Percentiles rank a stretch among this genome's conserved stretches.
Conservation (phyloP, 2,329 filamentous ascomycete species). For the Diaporthe ampelina region DNA sequence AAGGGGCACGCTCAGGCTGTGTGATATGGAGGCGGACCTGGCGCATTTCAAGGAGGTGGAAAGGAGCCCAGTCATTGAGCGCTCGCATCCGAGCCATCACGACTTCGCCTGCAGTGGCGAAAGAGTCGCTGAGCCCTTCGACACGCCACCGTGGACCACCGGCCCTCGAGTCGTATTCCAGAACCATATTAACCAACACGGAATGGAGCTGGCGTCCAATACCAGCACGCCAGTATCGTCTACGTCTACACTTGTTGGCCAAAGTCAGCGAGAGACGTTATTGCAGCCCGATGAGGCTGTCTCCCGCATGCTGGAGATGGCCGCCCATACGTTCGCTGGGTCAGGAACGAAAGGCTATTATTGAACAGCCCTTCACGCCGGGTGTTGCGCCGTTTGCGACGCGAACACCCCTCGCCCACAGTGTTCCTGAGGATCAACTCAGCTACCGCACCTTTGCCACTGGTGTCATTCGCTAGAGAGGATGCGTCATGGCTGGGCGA, state of each 20-base stretch:
- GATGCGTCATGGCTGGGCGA: background rate
- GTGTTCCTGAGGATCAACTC: background rate
- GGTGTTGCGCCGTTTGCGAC: background rate
- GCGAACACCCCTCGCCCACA: background rate
- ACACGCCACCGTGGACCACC: conserved; percentile 28
- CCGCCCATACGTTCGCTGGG: conserved; percentile 31
- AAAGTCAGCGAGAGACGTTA: conserved; percentile 13
- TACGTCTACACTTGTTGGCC: conserved; percentile 31
- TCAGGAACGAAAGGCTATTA: background rate
- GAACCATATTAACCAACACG: background rate
- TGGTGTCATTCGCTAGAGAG: background rate
- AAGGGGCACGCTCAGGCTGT: conserved; percentile 65
- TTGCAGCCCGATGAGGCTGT: conserved; percentile 26
- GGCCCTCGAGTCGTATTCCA: conserved; percentile 34
- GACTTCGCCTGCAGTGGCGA: conserved; percentile 21
- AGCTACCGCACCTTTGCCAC: background rate
- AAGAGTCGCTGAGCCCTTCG: conserved; percentile 4
- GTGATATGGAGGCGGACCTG: conserved; percentile 73
- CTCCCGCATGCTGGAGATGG: conserved; percentile 27
- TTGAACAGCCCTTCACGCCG: background rate
- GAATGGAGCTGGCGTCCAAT: background rate
- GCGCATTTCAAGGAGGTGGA: conserved; percentile 62
- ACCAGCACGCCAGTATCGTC: conserved; percentile 24
- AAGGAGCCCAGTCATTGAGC: conserved; percentile 20
- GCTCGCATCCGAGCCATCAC: conserved; percentile 18